phyloP scores from a whole-genome alignment of 2,329 filamentous ascomycete genomes.

The Torrubiellomyces zombiae region DNA sequence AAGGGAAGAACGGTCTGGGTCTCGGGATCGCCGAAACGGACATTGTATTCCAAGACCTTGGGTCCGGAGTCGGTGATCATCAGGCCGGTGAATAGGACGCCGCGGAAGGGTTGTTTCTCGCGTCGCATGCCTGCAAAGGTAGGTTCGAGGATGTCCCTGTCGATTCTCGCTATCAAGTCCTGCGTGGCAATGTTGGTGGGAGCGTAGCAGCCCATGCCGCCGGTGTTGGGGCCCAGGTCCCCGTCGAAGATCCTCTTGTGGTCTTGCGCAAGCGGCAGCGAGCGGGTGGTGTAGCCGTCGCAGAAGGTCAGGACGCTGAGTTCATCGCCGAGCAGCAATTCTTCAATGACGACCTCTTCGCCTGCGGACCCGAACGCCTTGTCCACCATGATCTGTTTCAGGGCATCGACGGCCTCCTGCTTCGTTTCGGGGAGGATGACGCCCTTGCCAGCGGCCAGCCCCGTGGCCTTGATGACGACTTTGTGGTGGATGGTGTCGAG shows the following conservation, averaged over 20 bases:
- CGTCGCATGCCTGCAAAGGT: constrained; percentile 77
- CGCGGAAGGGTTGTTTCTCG: constrained; percentile 58
- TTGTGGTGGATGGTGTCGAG: constrained; percentile 53
- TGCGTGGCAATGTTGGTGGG: constrained; percentile 67
- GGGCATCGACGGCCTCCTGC: constrained; percentile 63
- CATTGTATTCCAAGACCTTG: constrained; percentile 82
- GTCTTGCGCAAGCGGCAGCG: constrained; percentile 81
- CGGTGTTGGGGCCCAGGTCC: constrained; percentile 83
- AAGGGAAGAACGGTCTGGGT: constrained; percentile 74
- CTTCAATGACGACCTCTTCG: constrained; percentile 86
- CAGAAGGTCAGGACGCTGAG: constrained; percentile 82
- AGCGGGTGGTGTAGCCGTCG: constrained; percentile 72
- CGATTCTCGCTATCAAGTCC: constrained; percentile 60
- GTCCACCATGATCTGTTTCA: constrained; percentile 82
- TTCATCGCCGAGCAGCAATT: constrained; percentile 82
- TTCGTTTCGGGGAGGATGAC: constrained; percentile 76
- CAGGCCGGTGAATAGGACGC: constrained; percentile 74
- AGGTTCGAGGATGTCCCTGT: constrained; percentile 70
- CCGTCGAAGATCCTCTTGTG: constrained; percentile 91
- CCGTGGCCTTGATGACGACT: constrained; percentile 86
- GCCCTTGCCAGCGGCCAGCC: constrained; percentile 86
- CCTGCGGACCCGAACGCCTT: constrained; percentile 76
- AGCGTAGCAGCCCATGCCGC: constrained; percentile 95
- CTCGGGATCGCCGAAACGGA: constrained; percentile 83
- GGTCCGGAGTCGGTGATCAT: constrained; percentile 78